phyloP scores from a whole-genome alignment of 2,329 filamentous ascomycete genomes.

The Alternaria sp. region DNA sequence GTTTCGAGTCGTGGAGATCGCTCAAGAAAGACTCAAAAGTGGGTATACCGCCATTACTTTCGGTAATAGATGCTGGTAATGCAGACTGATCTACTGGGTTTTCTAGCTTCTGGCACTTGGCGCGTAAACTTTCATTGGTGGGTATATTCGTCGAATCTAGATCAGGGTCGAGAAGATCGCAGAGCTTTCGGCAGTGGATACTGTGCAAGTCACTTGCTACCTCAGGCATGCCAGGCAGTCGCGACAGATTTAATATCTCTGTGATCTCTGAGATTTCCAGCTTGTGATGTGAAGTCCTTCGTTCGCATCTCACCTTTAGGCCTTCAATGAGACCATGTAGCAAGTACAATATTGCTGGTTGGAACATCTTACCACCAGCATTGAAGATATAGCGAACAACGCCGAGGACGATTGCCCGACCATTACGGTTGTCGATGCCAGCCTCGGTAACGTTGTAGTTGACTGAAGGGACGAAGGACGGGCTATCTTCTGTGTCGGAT shows the following conservation, averaged over 20 bases:
- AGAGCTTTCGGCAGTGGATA: slow-evolving; percentile 40
- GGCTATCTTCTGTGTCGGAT: slow-evolving; percentile 7
- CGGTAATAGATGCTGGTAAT: neutral
- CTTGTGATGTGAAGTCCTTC: neutral
- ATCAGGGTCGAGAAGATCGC: slow-evolving; percentile 22
- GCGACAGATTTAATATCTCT: slow-evolving; percentile 48
- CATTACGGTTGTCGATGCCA: slow-evolving; percentile 14
- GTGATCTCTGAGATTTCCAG: slow-evolving; percentile 34
- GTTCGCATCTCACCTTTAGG: slow-evolving; percentile 20
- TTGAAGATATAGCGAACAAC: slow-evolving; percentile 51
- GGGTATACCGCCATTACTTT: neutral
- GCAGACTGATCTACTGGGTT: slow-evolving; percentile 2
- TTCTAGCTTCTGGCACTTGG: slow-evolving; percentile 19
- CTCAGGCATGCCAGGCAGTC: slow-evolving; percentile 54
- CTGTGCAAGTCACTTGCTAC: slow-evolving; percentile 53
- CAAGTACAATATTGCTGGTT: slow-evolving; percentile 54
- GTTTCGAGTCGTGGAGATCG: slow-evolving; percentile 34
- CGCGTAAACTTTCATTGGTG: slow-evolving; percentile 27
- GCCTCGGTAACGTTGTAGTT: slow-evolving; percentile 1
- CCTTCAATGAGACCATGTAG: slow-evolving; percentile 54
- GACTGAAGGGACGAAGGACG: neutral
- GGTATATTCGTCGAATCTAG: slow-evolving; percentile 17
- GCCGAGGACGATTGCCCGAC: slow-evolving; percentile 34
- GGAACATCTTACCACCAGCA: slow-evolving; percentile 49
- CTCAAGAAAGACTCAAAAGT: slow-evolving; percentile 37